Evolutionary conservation across 257 asterid genomes (phyloP).

Genomic region (Lavandula angustifolia): DNA sequence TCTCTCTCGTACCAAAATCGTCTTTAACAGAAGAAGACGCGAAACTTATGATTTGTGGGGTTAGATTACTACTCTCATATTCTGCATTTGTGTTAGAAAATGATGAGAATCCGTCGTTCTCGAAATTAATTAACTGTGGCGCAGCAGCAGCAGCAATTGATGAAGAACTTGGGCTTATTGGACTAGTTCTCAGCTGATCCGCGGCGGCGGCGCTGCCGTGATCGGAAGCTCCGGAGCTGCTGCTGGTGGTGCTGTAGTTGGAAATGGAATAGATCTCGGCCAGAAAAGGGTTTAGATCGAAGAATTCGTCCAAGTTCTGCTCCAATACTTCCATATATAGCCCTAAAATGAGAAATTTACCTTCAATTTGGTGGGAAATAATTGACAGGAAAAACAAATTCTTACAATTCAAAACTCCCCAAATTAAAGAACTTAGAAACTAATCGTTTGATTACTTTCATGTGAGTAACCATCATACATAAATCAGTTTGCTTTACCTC

Average conservation of each 20-base stretch:
- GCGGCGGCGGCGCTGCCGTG: neutral
- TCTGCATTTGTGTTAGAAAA: neutral
- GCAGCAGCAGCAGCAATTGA: neutral
- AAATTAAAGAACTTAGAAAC: too few species aligned
- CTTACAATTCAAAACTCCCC: too few species aligned
- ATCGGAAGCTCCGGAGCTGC: neutral
- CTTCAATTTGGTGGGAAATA: neutral
- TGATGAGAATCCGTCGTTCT: neutral
- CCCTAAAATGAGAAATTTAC: neutral
- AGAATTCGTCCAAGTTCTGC: neutral
- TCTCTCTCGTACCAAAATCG: neutral
- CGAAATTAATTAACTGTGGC: slow-evolving; percentile 13
- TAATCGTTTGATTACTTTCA: too few species aligned
- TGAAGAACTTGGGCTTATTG: neutral
- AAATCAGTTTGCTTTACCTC: neutral
- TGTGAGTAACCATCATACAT: too few species aligned
- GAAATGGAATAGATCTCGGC: slow-evolving; percentile 1
- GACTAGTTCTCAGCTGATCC: neutral
- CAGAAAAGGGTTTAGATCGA: slow-evolving; percentile 6
- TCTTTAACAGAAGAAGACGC: slow-evolving; percentile 14
- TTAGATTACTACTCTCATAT: neutral
- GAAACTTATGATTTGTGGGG: slow-evolving; percentile 19
- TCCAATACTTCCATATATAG: slow-evolving; percentile 16
- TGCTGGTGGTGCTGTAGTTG: neutral
- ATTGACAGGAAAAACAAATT: too few species aligned